These are phyloP conservation scores for Pterocarpus macrocarpus DNA, from an alignment of 306 rosid species.

Conservation along the genomic window DNA sequence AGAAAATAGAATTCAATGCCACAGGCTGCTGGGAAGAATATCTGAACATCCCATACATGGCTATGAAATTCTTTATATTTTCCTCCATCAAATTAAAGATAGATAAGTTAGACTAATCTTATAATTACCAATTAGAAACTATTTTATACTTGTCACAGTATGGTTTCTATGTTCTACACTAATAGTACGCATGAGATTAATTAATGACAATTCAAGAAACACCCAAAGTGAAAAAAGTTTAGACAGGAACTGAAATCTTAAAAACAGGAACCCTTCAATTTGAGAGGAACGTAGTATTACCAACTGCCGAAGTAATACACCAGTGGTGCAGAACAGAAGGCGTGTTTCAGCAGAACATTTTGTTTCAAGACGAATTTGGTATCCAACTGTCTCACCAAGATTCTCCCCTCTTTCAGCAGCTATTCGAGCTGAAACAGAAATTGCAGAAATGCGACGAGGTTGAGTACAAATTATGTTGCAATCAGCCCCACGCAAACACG, in stretches of 20 bases:
- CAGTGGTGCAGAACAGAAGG: conserved; percentile 95
- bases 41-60: conserved; percentile 24
- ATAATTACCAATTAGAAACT: conserved; percentile 1
- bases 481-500: conserved; percentile 74
- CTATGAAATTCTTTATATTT: not conserved
- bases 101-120: conserved; percentile 25
- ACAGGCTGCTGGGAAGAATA: conserved; percentile 35
- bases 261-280: conserved; percentile 35
- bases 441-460: conserved; percentile 98
- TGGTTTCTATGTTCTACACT: conserved; percentile 30
- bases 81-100: conserved; percentile 37
- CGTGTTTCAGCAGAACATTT: conserved; percentile 82
- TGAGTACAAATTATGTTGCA: conserved; percentile 94
- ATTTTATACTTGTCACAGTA: conserved; percentile 18
- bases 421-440: conserved; percentile 94
- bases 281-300: conserved; percentile 54
- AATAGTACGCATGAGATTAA: not conserved
- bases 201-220: conserved; percentile 6
- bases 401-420: conserved; percentile 90
- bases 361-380: conserved; percentile 94
- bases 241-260: conserved; percentile 33
- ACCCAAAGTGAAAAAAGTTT: conserved; percentile 5
- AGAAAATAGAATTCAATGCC: conserved; percentile 44
- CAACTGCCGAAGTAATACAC: conserved; percentile 92
- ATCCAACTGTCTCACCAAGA: conserved; percentile 93